Evolutionary conservation across 345 rosid genomes (phyloP).

Genomic region (Moringa oleifera): DNA sequence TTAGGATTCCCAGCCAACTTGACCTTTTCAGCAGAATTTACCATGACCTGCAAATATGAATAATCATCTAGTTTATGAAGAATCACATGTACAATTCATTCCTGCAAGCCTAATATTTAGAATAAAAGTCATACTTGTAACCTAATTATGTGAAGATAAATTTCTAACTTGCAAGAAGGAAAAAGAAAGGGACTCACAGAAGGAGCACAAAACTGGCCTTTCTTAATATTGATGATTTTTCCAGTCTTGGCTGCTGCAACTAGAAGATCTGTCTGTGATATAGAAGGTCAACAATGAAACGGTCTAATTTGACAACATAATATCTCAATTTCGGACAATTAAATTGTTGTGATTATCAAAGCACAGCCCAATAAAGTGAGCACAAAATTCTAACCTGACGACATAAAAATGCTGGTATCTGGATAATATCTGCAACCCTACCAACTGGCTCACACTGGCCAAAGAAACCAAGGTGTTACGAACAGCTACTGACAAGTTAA

Average conservation of each 20-base stretch:
- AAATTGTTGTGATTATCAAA: constrained; percentile 12
- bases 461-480: constrained; percentile 17
- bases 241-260: constrained; percentile 96
- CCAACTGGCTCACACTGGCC: constrained; percentile 83
- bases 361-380: constrained; percentile 3
- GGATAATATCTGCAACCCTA: constrained; percentile 88
- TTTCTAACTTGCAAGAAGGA: not conserved
- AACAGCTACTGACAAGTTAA: no score
- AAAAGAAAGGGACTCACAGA: constrained; percentile 50
- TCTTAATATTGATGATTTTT: constrained; percentile 86
- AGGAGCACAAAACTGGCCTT: constrained; percentile 96
- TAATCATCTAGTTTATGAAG: constrained; percentile 11
- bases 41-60: constrained; percentile 65
- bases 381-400: constrained; percentile 61
- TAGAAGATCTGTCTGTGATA: constrained; percentile 87
- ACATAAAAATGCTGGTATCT: constrained; percentile 95
- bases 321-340: not conserved
- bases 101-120: constrained; percentile 1
- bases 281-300: constrained; percentile 17
- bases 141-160: constrained; percentile 5
- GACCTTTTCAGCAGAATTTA: constrained; percentile 86
- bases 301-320: not conserved
- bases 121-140: no score
- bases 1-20: constrained; percentile 90
- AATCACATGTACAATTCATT: constrained; percentile 1